phyloP scores from a whole-genome alignment of 352 stramenopile species.

The Phytophthora agathidicida region DNA sequence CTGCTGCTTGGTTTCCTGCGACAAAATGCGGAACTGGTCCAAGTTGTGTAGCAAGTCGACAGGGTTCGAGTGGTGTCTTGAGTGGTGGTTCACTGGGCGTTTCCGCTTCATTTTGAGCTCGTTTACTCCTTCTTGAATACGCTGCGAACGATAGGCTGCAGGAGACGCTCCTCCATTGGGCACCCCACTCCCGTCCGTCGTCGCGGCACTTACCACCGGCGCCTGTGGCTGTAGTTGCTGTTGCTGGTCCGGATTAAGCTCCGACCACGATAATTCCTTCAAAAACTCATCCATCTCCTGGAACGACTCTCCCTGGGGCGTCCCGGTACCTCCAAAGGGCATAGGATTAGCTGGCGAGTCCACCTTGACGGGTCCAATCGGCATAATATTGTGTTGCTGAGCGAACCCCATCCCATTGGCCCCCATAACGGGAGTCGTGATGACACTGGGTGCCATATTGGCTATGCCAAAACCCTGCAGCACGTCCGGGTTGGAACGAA shows the following conservation, averaged over 20 bases:
- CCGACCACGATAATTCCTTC: slow-evolving; percentile 51
- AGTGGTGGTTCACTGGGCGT: slow-evolving; percentile 56
- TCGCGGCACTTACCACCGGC: slow-evolving; percentile 2
- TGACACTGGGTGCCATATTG: slow-evolving; percentile 37
- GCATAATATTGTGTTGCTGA: slow-evolving; percentile 37
- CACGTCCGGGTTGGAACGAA: slow-evolving; percentile 65
- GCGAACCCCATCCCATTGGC: slow-evolving; percentile 13
- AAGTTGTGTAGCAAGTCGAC: slow-evolving; percentile 81
- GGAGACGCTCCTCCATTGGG: slow-evolving; percentile 26
- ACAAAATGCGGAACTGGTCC: slow-evolving; percentile 72
- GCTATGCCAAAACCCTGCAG: slow-evolving; percentile 45
- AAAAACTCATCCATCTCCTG: slow-evolving; percentile 67
- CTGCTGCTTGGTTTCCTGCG: slow-evolving; percentile 63
- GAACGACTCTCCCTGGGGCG: slow-evolving; percentile 33
- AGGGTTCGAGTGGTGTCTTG: slow-evolving; percentile 75
- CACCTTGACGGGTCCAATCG: slow-evolving; percentile 41
- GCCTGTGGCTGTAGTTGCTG: slow-evolving; percentile 19
- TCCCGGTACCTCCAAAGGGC: slow-evolving; percentile 16
- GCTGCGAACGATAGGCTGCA: slow-evolving; percentile 61
- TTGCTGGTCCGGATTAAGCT: slow-evolving; percentile 33
- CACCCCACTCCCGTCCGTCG: slow-evolving; percentile 13
- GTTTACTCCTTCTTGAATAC: slow-evolving; percentile 69
- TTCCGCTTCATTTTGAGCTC: slow-evolving; percentile 87
- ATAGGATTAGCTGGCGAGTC: slow-evolving; percentile 27
- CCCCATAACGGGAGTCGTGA: slow-evolving; percentile 28